Base-by-base conservation (phyloP, 805 yeast species). In the Jamesozyma hellenica region DNA sequence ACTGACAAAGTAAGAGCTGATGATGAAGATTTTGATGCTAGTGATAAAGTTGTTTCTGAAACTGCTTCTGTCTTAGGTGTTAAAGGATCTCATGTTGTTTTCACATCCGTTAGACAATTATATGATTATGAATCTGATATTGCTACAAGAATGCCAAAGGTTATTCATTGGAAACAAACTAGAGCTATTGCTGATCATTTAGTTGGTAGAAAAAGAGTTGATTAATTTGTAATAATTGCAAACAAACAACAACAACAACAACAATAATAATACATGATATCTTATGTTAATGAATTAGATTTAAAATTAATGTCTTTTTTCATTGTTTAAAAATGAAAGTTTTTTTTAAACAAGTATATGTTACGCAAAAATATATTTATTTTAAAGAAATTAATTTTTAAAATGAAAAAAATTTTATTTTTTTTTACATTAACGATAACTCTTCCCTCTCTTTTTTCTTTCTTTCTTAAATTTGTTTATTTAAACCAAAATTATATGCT, bases 101-200 rank as follows among this genome's bases (percentile, higher is more conserved):
- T 83, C 67, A 71, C 84, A 10, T 69, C 92, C 9, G 73, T 92
- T 42, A 72, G 83, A 58, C 74, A 72, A 43, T 70, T 90, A 48
- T 88, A 83, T 64, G 94, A 88, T 57, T 80, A 68, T 56, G 97
- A 92, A 64, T 86, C 97, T 14, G 86, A 84, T 51, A 60, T 83
- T 28, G 68, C 64, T 17, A 75, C 68, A 61, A 81, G 99, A 70
- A 79, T 92, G 75, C 95, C 97, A 52, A 87, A 84, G 68, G 65
- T 69, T 42, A 79, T 87, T 36, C 86, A 82, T 63, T 92, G 98
- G 98, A 68, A 71, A 36, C 69, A 69, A 25, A 67, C 79, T 38
- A 73, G 94, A 55, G 81, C 79, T 36, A 74, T 84, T 56, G 83
- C 90, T 42, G 95, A 87, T 66, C 79, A 78, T 63, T 68, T 90